These are phyloP conservation scores for Suhomyces maxii DNA, from an alignment of 1,139 yeast genomes.

Conservation along the genomic window DNA sequence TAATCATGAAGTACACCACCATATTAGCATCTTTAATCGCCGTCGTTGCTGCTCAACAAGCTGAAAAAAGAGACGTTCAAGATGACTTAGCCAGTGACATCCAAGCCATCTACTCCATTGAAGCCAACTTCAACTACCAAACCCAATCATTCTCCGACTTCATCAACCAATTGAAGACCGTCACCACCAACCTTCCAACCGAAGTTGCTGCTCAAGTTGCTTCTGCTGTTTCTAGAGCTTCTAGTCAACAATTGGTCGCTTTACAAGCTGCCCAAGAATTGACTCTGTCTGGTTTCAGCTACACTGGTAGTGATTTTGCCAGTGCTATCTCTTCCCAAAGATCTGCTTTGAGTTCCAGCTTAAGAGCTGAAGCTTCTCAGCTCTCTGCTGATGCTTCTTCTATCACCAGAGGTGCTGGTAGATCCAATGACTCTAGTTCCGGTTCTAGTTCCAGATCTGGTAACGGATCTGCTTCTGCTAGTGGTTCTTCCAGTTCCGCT, in stretches of 20 bases:
- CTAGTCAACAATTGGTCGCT: background rate
- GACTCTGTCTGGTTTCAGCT: background rate
- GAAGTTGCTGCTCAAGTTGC: background rate
- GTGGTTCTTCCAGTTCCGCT: constrained; percentile 8
- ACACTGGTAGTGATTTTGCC: background rate
- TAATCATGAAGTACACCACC: constrained; percentile 3
- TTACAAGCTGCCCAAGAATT: background rate
- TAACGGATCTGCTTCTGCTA: constrained; percentile 2
- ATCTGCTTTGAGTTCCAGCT: background rate
- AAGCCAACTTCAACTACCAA: background rate
- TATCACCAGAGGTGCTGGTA: no score
- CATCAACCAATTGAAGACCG: background rate
- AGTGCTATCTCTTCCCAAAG: background rate
- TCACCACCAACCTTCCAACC: background rate
- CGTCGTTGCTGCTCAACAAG: background rate
- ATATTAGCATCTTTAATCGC: background rate
- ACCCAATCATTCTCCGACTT: background rate
- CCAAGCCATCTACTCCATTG: background rate
- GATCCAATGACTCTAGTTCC: constrained; percentile 4
- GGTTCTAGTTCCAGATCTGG: constrained; percentile 5
- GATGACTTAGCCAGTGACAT: constrained; percentile 1
- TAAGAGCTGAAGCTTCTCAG: background rate
- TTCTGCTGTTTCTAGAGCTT: background rate
- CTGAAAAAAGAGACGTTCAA: background rate
- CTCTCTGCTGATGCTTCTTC: background rate